Percentiles rank a stretch among this genome's conserved stretches.
These are phyloP conservation scores for Coemansia sp. DNA, from an alignment of 192 early-diverging fungal genomes.

Conservation along the genomic window DNA sequence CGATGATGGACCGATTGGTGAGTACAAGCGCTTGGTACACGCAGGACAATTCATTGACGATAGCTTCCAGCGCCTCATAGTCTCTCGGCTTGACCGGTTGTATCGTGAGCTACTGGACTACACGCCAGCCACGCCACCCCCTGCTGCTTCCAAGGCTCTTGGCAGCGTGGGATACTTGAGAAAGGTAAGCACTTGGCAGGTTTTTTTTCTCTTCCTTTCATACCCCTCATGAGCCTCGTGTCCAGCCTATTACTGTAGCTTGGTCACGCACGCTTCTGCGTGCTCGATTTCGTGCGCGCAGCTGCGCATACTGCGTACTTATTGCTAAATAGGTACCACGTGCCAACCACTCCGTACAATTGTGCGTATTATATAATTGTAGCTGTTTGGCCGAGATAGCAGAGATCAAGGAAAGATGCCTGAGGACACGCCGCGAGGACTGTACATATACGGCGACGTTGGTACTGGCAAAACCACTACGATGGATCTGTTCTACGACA, in stretches of 20 bases:
- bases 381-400: slow-evolving; percentile 20
- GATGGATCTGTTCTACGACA: slow-evolving; percentile 95
- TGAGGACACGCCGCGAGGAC: slow-evolving; percentile 24
- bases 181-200: slow-evolving; percentile 31
- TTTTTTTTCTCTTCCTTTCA: not conserved
- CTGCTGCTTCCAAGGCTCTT: not conserved
- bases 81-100: slow-evolving; percentile 65
- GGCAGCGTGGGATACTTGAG: slow-evolving; percentile 23
- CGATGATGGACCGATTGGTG: slow-evolving; percentile 24
- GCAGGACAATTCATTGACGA: slow-evolving; percentile 64
- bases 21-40: slow-evolving; percentile 52
- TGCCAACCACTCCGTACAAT: slow-evolving; percentile 4
- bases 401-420: not conserved
- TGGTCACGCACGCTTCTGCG: not conserved
- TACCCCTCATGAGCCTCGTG: not conserved
- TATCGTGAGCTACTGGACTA: slow-evolving; percentile 64
- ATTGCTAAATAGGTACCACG: not conserved
- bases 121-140: slow-evolving; percentile 46
- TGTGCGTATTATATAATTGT: slow-evolving; percentile 11
- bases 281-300: not conserved
- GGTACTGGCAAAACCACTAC: slow-evolving; percentile 94
- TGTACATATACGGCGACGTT: slow-evolving; percentile 68
- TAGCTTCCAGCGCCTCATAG: slow-evolving; percentile 67
- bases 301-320: slow-evolving; percentile 1
- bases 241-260: not conserved